Conservation (phyloP, 768 basidiomycete species). For the Leccinum imitatum region DNA sequence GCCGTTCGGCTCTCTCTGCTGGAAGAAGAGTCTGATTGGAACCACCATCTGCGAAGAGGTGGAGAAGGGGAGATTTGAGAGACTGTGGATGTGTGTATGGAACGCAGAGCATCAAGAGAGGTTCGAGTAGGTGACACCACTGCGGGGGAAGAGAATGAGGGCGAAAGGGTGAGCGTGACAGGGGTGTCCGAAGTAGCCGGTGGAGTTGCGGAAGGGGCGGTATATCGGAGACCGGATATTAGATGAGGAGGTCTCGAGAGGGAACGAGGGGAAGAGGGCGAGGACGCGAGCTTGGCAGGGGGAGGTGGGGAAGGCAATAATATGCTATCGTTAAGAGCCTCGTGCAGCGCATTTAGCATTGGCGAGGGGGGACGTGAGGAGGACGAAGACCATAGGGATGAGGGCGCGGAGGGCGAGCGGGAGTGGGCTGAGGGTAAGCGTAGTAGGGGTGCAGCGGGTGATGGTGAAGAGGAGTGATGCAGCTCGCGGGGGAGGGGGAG, state of each 20-base stretch:
- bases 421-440: constrained; percentile 13
- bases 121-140: constrained; percentile 37
- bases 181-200: constrained; percentile 35
- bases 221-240: constrained; percentile 54
- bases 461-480: constrained; percentile 7
- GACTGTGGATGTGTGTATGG: constrained; percentile 33
- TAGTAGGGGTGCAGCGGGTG: constrained; percentile 17
- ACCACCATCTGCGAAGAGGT: constrained; percentile 47
- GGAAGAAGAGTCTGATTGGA: constrained; percentile 38
- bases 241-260: constrained; percentile 49
- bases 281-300: constrained; percentile 40
- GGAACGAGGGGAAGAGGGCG: constrained; percentile 33
- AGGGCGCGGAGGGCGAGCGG: neutral
- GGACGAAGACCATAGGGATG: constrained; percentile 1
- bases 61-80: constrained; percentile 27
- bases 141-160: constrained; percentile 16
- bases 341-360: constrained; percentile 40
- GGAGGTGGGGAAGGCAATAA: constrained; percentile 41
- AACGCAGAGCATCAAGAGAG: constrained; percentile 61
- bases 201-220: constrained; percentile 62
- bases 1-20: constrained; percentile 44
- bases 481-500: constrained; percentile 18
- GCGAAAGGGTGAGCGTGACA: neutral
- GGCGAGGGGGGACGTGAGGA: constrained; percentile 37
- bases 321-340: constrained; percentile 45